Evolutionary conservation across 768 basidiomycete genomes (phyloP).

Genomic region (Daedaleopsis nitida): DNA sequence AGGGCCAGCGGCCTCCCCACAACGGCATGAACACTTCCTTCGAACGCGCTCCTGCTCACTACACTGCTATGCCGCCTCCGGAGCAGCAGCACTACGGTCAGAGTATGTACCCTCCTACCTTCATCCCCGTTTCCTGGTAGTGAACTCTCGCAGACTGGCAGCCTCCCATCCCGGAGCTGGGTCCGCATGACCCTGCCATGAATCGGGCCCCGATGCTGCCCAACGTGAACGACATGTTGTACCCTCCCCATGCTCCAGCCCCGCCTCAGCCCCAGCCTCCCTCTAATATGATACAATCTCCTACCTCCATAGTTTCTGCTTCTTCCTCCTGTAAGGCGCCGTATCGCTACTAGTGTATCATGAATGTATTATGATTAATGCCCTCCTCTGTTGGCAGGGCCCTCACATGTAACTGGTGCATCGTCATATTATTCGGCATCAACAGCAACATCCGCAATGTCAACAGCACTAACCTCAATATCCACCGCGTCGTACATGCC

Average conservation of each 20-base stretch:
- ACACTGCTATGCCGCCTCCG: slow-evolving; percentile 26
- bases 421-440: slow-evolving; percentile 10
- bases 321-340: slow-evolving; percentile 64
- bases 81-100: slow-evolving; percentile 25
- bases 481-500: slow-evolving; percentile 9
- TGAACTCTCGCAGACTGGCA: slow-evolving; percentile 33
- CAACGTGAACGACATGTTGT: slow-evolving; percentile 33
- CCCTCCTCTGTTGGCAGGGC: slow-evolving; percentile 57
- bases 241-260: slow-evolving; percentile 16
- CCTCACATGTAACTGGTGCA: slow-evolving; percentile 20
- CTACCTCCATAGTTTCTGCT: slow-evolving; percentile 55
- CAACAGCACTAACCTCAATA: slow-evolving; percentile 9
- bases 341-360: slow-evolving; percentile 71
- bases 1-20: slow-evolving; percentile 38
- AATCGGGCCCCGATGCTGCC: slow-evolving; percentile 26
- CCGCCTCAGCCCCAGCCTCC: slow-evolving; percentile 23
- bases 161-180: slow-evolving; percentile 30
- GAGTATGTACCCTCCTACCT: slow-evolving; percentile 31
- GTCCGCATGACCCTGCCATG: slow-evolving; percentile 26
- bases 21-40: slow-evolving; percentile 33
- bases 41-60: slow-evolving; percentile 32
- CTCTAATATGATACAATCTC: slow-evolving; percentile 38
- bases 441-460: slow-evolving; percentile 4
- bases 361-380: slow-evolving; percentile 72
- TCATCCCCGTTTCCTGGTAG: slow-evolving; percentile 23